Conservation (phyloP, 768 basidiomycete genomes). For the Tricholoma saponaceum region DNA sequence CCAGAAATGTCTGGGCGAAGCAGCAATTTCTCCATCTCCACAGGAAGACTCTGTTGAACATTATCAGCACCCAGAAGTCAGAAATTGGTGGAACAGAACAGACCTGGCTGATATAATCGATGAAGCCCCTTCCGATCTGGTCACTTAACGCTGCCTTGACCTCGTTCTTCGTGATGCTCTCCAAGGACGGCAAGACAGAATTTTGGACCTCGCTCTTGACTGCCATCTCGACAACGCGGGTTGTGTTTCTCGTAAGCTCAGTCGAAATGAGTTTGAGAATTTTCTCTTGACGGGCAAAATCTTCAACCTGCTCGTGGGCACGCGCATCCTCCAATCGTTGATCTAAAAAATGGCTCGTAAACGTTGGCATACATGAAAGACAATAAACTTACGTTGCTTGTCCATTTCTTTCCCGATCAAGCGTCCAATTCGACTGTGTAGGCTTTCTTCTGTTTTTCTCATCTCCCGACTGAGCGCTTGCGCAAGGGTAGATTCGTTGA, state of each 20-base stretch:
- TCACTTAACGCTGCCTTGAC: conserved; percentile 75
- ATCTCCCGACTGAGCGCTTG: conserved; percentile 72
- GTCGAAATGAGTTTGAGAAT: conserved; percentile 86
- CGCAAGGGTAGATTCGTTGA: conserved; percentile 52
- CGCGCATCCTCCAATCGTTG: conserved; percentile 82
- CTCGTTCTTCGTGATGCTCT: conserved; percentile 77
- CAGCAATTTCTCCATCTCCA: conserved; percentile 76
- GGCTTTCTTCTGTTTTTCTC: conserved; percentile 74
- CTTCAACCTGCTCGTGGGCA: conserved; percentile 71
- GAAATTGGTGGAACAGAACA: conserved; percentile 17
- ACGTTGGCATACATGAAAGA: not conserved
- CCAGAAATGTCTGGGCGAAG: conserved; percentile 71
- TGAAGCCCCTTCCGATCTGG: conserved; percentile 70
- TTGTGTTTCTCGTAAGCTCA: conserved; percentile 83
- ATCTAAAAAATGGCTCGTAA: conserved; percentile 38
- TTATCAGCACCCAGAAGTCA: conserved; percentile 9
- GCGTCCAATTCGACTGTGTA: conserved; percentile 74
- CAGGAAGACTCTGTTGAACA: conserved; percentile 57
- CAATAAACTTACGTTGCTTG: conserved; percentile 67
- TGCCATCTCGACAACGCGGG: conserved; percentile 84
- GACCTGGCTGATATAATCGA: conserved; percentile 73
- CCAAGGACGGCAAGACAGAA: conserved; percentile 78
- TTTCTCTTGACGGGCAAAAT: conserved; percentile 83
- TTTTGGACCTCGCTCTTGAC: conserved; percentile 83
- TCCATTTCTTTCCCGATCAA: conserved; percentile 85